Conservation (phyloP, 2,329 filamentous ascomycete genomes). For the Aspergillus sp. region DNA sequence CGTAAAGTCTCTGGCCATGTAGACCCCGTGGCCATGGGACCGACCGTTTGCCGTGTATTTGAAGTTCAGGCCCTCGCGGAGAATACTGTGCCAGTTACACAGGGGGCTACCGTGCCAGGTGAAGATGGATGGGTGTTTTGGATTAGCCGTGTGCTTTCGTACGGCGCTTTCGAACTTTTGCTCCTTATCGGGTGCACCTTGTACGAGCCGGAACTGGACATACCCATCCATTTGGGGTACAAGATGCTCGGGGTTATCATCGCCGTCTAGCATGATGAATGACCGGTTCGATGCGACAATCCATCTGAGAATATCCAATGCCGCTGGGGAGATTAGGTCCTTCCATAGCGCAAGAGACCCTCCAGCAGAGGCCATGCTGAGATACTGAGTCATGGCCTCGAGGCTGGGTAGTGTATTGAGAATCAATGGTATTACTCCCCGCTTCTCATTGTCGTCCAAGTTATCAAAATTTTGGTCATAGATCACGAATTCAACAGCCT, state of each 20-base stretch:
- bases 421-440: slow-evolving; percentile 24
- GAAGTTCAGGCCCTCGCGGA: slow-evolving; percentile 74
- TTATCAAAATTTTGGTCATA: slow-evolving; percentile 39
- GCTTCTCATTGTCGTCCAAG: slow-evolving; percentile 21
- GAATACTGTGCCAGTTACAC: slow-evolving; percentile 82
- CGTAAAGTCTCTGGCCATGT: slow-evolving; percentile 59
- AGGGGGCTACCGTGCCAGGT: slow-evolving; percentile 79
- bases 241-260: slow-evolving; percentile 38
- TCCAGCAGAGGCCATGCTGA: slow-evolving; percentile 23
- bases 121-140: slow-evolving; percentile 63
- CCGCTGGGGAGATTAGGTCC: slow-evolving; percentile 56
- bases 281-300: slow-evolving; percentile 85
- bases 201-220: slow-evolving; percentile 79
- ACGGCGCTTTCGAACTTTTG: slow-evolving; percentile 63
- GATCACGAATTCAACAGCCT: slow-evolving; percentile 14
- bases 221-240: slow-evolving; percentile 60
- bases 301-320: slow-evolving; percentile 69
- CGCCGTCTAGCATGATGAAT: slow-evolving; percentile 70
- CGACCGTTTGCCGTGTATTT: slow-evolving; percentile 58
- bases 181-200: slow-evolving; percentile 85
- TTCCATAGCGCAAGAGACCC: slow-evolving; percentile 47
- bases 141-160: slow-evolving; percentile 28
- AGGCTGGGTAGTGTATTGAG: slow-evolving; percentile 36
- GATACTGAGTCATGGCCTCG: slow-evolving; percentile 38
- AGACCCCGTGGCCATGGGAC: slow-evolving; percentile 71